phyloP scores from a whole-genome alignment of 169 alveolate species.

The Plasmodium fragile region DNA sequence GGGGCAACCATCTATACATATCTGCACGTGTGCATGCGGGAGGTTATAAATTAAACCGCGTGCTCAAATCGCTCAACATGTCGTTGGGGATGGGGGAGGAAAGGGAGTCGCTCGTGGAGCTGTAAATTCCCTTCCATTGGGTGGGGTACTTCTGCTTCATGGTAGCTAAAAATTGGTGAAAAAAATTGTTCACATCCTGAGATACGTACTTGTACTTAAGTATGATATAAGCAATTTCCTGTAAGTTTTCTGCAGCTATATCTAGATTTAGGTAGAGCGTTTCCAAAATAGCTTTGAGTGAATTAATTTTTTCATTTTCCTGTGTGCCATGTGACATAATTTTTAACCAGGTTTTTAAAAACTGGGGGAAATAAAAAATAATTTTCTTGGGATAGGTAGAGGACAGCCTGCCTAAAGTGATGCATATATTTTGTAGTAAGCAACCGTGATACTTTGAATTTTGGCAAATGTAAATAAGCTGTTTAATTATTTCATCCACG shows the following conservation, averaged over 20 bases:
- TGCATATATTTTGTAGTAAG: constrained; percentile 85
- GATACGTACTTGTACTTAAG: constrained; percentile 67
- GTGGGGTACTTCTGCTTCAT: constrained; percentile 74
- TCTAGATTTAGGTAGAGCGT: constrained; percentile 63
- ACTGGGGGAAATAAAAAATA: constrained; percentile 69
- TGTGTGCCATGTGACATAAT: constrained; percentile 75
- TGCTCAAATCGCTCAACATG: constrained; percentile 57
- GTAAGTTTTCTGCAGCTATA: constrained; percentile 65
- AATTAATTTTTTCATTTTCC: constrained; percentile 72
- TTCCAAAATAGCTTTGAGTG: constrained; percentile 66
- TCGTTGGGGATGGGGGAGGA: constrained; percentile 73
- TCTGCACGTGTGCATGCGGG: background rate
- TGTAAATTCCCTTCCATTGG: constrained; percentile 65
- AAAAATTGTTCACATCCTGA: constrained; percentile 48
- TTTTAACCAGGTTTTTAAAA: constrained; percentile 76
- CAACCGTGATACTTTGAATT: constrained; percentile 78
- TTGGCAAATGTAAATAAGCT: constrained; percentile 75
- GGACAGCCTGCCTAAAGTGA: constrained; percentile 84
- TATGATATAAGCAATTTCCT: constrained; percentile 62
- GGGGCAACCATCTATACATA: background rate
- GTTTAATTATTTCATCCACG: constrained; percentile 80
- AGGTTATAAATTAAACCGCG: constrained; percentile 48
- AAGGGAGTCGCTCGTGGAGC: constrained; percentile 13
- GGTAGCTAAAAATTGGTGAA: constrained; percentile 62
- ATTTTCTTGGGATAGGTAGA: constrained; percentile 69